A percentile compares a stretch with the other conserved stretches of the same genome.
Conservation (phyloP, 306 rosid species). For the Quillaja saponaria region DNA sequence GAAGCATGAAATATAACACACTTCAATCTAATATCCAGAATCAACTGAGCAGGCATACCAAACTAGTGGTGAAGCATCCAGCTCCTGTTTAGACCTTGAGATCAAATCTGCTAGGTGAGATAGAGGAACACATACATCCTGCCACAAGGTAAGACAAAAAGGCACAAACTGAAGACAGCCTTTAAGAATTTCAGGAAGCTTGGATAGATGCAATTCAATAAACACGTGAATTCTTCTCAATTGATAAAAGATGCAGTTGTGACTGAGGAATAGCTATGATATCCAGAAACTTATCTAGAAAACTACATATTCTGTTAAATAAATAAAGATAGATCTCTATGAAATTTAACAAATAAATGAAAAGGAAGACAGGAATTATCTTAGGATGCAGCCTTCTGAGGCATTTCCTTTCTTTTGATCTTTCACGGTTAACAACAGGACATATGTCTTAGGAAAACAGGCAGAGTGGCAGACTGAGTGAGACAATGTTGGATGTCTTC, state of each 20-base stretch:
- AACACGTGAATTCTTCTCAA: conserved; percentile 5
- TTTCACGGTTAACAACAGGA: conserved; percentile 2
- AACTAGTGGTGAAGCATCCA: conserved; percentile 76
- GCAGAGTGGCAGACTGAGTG: too few species aligned
- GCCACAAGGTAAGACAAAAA: conserved; percentile 28
- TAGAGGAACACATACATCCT: conserved; percentile 96
- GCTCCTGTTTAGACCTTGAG: conserved; percentile 72
- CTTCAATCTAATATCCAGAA: conserved; percentile 22
- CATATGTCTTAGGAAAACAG: conserved; percentile 22
- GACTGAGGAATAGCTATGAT: neutral
- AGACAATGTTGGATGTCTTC: too few species aligned
- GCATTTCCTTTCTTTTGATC: conserved; percentile 16
- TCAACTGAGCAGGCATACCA: conserved; percentile 57
- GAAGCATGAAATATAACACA: conserved; percentile 21
- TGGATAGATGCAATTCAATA: conserved; percentile 9
- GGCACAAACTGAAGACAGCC: neutral
- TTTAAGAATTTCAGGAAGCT: conserved; percentile 4
- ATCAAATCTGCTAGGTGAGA: conserved; percentile 86
- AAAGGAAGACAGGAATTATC: conserved; percentile 3
- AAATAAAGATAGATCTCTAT: neutral
- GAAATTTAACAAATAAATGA: neutral
- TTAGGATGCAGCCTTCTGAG: conserved; percentile 18
- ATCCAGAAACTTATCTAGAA: neutral
- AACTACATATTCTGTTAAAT: neutral
- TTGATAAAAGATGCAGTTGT: neutral